These are phyloP conservation scores for Syzygium oleosum DNA, from an alignment of 345 rosid species.

Conservation along the genomic window DNA sequence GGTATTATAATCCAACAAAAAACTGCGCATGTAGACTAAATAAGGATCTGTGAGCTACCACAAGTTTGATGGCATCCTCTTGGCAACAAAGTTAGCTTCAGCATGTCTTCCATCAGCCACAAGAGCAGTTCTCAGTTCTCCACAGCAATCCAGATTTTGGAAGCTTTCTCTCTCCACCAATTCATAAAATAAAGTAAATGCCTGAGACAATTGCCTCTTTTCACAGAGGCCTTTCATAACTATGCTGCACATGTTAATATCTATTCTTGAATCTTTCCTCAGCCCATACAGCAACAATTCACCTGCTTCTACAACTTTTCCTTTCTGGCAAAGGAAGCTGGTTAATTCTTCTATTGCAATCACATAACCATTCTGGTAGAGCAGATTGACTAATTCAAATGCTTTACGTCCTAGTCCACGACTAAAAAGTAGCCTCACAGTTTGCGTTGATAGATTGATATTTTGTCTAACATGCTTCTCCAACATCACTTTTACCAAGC, in stretches of 20 bases:
- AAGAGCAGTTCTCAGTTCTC: constrained; percentile 42
- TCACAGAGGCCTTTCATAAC: constrained; percentile 61
- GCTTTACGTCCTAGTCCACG: constrained; percentile 39
- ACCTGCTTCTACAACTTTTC: constrained; percentile 42
- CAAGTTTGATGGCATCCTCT: constrained; percentile 34
- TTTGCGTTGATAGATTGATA: constrained; percentile 42
- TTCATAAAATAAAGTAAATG: constrained; percentile 54
- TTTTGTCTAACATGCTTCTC: constrained; percentile 50
- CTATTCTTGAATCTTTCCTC: constrained; percentile 42
- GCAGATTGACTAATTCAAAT: constrained; percentile 30
- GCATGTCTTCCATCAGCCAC: constrained; percentile 36
- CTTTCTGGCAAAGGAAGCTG: constrained; percentile 34
- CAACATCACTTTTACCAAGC: constrained; percentile 47
- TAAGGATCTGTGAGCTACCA: background rate
- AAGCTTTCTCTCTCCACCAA: constrained; percentile 53
- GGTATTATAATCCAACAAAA: background rate
- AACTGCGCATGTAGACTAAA: background rate
- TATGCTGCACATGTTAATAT: constrained; percentile 23
- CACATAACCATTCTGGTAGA: constrained; percentile 50
- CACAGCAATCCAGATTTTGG: constrained; percentile 41
- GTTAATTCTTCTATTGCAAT: constrained; percentile 48
- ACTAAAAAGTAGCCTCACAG: constrained; percentile 41
- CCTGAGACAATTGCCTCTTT: constrained; percentile 43
- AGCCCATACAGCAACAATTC: constrained; percentile 47
- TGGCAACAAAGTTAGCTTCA: constrained; percentile 52